A percentile compares a stretch with the other conserved stretches of the same genome.
Conservation (phyloP, 2,329 filamentous ascomycete genomes). For the Apiospora kogelbergensis region DNA sequence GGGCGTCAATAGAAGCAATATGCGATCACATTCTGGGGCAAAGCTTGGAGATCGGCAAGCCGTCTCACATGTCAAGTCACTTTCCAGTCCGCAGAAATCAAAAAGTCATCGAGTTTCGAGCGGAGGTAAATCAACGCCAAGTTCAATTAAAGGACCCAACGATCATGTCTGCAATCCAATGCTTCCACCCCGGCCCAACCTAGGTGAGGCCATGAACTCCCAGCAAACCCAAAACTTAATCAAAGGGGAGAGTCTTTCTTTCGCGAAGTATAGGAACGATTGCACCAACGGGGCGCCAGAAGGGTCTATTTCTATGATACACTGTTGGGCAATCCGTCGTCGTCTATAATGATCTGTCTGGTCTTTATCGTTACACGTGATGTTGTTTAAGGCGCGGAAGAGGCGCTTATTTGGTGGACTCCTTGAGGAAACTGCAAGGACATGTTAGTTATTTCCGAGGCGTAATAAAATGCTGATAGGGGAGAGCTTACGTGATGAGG, state of each 20-base stretch:
- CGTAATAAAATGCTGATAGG: background rate
- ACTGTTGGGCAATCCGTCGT: conserved; percentile 26
- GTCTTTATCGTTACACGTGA: conserved; percentile 35
- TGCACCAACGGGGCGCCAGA: conserved; percentile 25
- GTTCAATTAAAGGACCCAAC: conserved; percentile 1
- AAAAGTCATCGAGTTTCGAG: background rate
- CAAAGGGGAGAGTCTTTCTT: conserved; percentile 29
- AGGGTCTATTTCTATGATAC: conserved; percentile 35
- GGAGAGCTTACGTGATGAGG: conserved; percentile 82
- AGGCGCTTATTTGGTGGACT: conserved; percentile 64
- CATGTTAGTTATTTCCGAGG: conserved; percentile 24
- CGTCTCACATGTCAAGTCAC: background rate
- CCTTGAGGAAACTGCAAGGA: conserved; percentile 62
- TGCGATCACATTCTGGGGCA: background rate
- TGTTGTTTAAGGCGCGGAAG: background rate
- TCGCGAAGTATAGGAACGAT: conserved; percentile 23
- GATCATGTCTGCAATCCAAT: conserved; percentile 8
- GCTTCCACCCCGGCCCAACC: background rate
- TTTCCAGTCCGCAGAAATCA: background rate
- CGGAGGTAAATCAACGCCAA: background rate
- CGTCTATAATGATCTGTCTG: conserved; percentile 30
- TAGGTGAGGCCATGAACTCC: conserved; percentile 19
- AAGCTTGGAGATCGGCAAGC: background rate
- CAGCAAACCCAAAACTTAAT: conserved; percentile 19
- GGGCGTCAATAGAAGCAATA: background rate